Percentiles rank a stretch among this genome's conserved stretches.
These are phyloP conservation scores for Liriodendron chinense DNA, from an alignment of 164 flowering plant genomes.

Conservation along the genomic window DNA sequence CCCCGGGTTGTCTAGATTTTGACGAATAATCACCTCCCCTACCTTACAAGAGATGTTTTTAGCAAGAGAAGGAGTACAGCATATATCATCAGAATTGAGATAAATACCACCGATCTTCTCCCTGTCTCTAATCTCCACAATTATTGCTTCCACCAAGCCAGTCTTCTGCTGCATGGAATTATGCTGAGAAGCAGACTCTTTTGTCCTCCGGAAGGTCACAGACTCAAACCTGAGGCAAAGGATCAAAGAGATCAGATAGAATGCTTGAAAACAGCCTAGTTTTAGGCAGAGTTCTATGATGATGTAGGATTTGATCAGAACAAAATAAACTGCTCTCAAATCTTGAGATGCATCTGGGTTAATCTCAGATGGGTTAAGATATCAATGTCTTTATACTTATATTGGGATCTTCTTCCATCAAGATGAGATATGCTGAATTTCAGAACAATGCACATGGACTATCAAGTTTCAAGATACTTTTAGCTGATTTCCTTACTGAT, in stretches of 20 bases:
- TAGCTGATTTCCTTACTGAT: no score
- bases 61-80: conserved; percentile 58
- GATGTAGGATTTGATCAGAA: no score
- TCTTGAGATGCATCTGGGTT: background rate
- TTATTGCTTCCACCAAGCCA: conserved; percentile 73
- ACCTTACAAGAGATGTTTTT: conserved; percentile 42
- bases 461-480: no score
- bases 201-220: conserved; percentile 58
- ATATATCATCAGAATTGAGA: conserved; percentile 41
- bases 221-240: conserved; percentile 60
- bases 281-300: no score
- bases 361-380: background rate
- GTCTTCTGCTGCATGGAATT: conserved; percentile 55
- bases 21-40: conserved; percentile 71
- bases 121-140: conserved; percentile 73
- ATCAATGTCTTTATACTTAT: background rate
- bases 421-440: no score
- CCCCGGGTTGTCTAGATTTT: conserved; percentile 39
- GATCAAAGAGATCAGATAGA: background rate
- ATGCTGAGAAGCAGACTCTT: conserved; percentile 44
- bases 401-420: background rate
- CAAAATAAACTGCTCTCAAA: background rate
- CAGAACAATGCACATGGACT: no score
- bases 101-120: conserved; percentile 67
- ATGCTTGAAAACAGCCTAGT: background rate